Conservation (phyloP, 371 early-diverging fungal genomes). For the Actinomucor elegans region DNA sequence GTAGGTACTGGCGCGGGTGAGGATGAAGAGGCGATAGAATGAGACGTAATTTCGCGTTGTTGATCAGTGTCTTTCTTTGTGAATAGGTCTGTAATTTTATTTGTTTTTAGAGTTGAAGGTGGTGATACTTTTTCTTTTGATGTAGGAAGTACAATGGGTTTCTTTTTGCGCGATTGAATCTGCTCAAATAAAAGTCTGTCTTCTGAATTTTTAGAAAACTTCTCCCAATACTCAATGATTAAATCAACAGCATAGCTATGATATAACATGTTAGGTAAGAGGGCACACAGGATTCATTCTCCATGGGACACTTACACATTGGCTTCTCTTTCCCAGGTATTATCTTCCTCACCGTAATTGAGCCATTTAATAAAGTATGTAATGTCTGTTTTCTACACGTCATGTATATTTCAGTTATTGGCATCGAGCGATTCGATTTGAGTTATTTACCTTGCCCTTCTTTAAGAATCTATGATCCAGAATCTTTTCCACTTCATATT, state of each 20-base stretch:
- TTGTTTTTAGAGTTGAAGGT: no score
- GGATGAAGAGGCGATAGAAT: background rate
- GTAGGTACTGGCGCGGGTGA: no score
- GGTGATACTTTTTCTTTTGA: background rate
- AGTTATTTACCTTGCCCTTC: background rate
- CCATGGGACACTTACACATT: conserved; percentile 40
- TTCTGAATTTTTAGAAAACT: background rate
- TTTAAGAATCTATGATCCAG: conserved; percentile 16
- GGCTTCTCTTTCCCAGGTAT: conserved; percentile 44
- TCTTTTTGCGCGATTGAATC: background rate
- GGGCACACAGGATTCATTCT: no score
- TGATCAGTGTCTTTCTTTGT: no score
- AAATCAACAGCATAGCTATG: conserved; percentile 14
- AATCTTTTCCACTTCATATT: conserved; percentile 40
- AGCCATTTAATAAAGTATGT: conserved; percentile 44
- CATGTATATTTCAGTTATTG: background rate
- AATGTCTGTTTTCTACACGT: conserved; percentile 7
- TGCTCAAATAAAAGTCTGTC: conserved; percentile 6
- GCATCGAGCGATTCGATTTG: no score
- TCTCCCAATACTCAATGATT: conserved; percentile 15
- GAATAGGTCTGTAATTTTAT: no score
- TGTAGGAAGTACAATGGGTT: background rate
- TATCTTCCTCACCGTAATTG: conserved; percentile 28
- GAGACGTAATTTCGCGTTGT: no score
- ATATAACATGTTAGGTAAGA: no score